phyloP scores from a whole-genome alignment of 345 rosid species.

The Euclidium syriacum region DNA sequence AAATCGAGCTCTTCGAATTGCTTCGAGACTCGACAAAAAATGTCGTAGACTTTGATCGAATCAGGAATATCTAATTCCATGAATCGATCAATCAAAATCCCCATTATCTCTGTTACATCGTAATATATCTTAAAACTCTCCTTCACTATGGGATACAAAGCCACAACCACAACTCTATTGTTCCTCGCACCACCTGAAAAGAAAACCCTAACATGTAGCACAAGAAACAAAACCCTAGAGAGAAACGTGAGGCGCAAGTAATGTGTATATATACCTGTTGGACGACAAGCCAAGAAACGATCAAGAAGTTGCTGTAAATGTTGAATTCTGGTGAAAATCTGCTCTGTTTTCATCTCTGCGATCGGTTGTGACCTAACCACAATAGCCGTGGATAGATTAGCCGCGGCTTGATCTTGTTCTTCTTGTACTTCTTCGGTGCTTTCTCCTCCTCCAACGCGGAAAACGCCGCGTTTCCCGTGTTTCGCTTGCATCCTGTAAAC shows the following conservation, averaged over 20 bases:
- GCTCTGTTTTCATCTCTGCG: slow-evolving; percentile 57
- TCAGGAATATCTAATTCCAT: slow-evolving; percentile 61
- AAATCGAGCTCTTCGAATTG: slow-evolving; percentile 65
- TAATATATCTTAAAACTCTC: slow-evolving; percentile 76
- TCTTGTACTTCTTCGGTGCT: slow-evolving; percentile 36
- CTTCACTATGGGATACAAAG: slow-evolving; percentile 60
- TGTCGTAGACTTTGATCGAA: slow-evolving; percentile 59
- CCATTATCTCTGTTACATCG: slow-evolving; percentile 59
- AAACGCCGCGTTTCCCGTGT: slow-evolving; percentile 49
- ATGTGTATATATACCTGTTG: slow-evolving; percentile 50
- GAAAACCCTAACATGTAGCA: not conserved
- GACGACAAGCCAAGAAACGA: slow-evolving; percentile 79
- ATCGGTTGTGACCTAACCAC: slow-evolving; percentile 39
- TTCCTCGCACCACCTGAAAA: slow-evolving; percentile 57
- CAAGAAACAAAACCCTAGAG: slow-evolving; percentile 7
- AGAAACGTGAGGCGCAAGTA: not conserved
- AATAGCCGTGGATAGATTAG: slow-evolving; percentile 20
- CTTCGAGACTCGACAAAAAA: slow-evolving; percentile 55
- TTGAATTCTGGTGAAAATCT: slow-evolving; percentile 51
- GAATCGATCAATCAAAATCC: slow-evolving; percentile 62
- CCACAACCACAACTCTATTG: slow-evolving; percentile 68
- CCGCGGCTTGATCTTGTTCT: not conserved
- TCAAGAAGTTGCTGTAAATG: slow-evolving; percentile 78
- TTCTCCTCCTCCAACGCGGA: slow-evolving; percentile 44
- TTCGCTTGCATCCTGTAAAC: slow-evolving; percentile 50